Base-by-base conservation (phyloP, 495 filamentous ascomycete genomes). In the Saxophila tyrrhenica region DNA sequence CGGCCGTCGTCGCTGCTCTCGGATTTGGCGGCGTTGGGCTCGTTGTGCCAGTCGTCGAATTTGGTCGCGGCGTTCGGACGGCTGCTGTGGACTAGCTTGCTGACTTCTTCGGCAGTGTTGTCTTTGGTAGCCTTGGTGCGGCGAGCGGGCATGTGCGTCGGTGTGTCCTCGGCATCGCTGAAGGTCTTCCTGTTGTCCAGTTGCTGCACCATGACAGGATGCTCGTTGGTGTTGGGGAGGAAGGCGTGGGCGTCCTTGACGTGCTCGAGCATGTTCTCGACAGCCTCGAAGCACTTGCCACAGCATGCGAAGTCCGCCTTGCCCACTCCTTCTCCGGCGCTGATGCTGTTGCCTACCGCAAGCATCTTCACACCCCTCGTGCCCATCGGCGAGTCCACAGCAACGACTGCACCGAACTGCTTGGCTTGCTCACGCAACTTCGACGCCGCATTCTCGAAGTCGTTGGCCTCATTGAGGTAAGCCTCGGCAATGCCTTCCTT, bases 401-500 rank as follows among this genome's bases (percentile, higher is more conserved):
- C 7, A 35, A 13, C 13, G 29, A 35, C 13, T 7, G 7, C 29
- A 35, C 39, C 9, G n/a, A 55, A 16, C 19, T 39, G 13, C 3
- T 39, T 21, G 8, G 39, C 23, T 9, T 50, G 11, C n/a, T 21
- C 24, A 17, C 47, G 35, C 32, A 59, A 22, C 51, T 46, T 54
- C 39, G 19, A 23, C n/a, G 56, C 56, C 29, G 25, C 17, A 13
- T 22, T 25, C 47, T 59, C 56, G 10, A 15, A 46, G n/a, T 41
- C 35, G 23, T 59, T 44, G 16, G 56, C 56, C 20, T 59, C 52
- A 20, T 54, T 50, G 19, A 38, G 10, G 38, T 54, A 59, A 3
- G 38, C 23, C 44, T 50, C 29, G 3, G 51, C 51, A 0, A 51
- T 38, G n/a, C 16, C 38, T 10, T 44, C 32, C 21, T 39, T 49